These are phyloP conservation scores for Termitomyces bulborhizus DNA, from an alignment of 768 basidiomycete species.

Conservation along the genomic window DNA sequence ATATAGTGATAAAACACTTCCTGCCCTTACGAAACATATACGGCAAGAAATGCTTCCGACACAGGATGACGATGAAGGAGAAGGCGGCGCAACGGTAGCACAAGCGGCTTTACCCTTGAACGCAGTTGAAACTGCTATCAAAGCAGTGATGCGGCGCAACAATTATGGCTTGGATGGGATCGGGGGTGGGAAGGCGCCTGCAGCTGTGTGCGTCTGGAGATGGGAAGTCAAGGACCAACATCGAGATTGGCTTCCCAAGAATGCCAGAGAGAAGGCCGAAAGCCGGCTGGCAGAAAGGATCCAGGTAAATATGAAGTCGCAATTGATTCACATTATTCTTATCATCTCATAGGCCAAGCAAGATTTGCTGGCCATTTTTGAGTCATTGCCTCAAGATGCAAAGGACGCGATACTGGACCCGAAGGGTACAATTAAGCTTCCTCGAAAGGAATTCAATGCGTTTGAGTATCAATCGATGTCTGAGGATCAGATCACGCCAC, in stretches of 20 bases:
- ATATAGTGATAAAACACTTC: constrained; percentile 65
- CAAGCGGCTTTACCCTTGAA: constrained; percentile 38
- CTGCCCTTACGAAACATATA: constrained; percentile 61
- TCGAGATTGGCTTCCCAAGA: constrained; percentile 62
- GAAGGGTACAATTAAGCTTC: constrained; percentile 31
- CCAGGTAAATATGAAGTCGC: constrained; percentile 39
- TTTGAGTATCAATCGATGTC: constrained; percentile 19
- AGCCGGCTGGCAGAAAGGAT: constrained; percentile 55
- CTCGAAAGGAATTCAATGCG: constrained; percentile 27
- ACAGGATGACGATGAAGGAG: constrained; percentile 46
- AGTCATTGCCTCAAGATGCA: constrained; percentile 52
- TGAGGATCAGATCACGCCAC: constrained; percentile 19
- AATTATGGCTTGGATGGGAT: constrained; percentile 75
- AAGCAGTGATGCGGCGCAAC: constrained; percentile 52
- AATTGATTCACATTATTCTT: not conserved
- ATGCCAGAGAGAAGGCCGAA: constrained; percentile 56
- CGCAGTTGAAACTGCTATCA: constrained; percentile 63
- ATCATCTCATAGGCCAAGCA: constrained; percentile 45
- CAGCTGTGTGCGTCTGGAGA: constrained; percentile 70
- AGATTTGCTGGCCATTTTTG: constrained; percentile 48
- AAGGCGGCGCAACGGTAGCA: constrained; percentile 25
- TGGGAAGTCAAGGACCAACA: constrained; percentile 74
- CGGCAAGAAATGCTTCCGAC: constrained; percentile 62
- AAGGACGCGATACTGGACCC: constrained; percentile 48
- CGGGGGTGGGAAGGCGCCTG: constrained; percentile 47